A percentile compares a stretch with the other conserved stretches of the same genome.
These are phyloP conservation scores for Thalassiosira hispida DNA, from an alignment of 352 stramenopile species.

Conservation along the genomic window DNA sequence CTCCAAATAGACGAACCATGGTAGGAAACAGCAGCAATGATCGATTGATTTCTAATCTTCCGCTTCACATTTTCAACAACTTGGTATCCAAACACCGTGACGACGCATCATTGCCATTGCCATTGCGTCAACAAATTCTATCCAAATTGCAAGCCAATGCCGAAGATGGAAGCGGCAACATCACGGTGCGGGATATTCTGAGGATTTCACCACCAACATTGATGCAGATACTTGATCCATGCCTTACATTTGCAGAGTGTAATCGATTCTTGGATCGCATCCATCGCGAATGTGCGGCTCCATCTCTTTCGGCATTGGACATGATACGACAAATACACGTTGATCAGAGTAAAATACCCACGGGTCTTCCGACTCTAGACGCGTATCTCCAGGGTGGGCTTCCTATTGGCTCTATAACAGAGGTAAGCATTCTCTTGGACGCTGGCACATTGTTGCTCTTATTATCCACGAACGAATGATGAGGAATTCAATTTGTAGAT, in stretches of 20 bases:
- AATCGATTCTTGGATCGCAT: slow-evolving; percentile 48
- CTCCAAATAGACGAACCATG: background rate
- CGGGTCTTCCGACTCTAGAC: slow-evolving; percentile 67
- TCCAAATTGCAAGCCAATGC: slow-evolving; percentile 46
- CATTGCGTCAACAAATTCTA: slow-evolving; percentile 43
- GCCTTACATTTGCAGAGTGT: slow-evolving; percentile 71
- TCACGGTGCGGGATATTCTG: slow-evolving; percentile 69
- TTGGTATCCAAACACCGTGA: slow-evolving; percentile 22
- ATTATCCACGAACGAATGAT: too few species aligned
- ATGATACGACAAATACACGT: slow-evolving; percentile 21
- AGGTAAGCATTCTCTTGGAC: slow-evolving; percentile 55
- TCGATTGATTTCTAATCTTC: slow-evolving; percentile 40
- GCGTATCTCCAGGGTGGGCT: slow-evolving; percentile 57
- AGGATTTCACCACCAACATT: slow-evolving; percentile 47
- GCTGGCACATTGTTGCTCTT: too few species aligned
- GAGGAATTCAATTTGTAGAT: too few species aligned
- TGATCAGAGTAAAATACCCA: slow-evolving; percentile 51
- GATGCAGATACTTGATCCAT: slow-evolving; percentile 67
- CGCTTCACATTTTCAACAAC: slow-evolving; percentile 38
- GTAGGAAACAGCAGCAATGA: slow-evolving; percentile 24
- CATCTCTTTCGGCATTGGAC: slow-evolving; percentile 36
- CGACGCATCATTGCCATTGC: slow-evolving; percentile 11
- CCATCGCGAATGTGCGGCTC: slow-evolving; percentile 38
- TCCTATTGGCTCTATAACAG: slow-evolving; percentile 64
- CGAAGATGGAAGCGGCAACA: slow-evolving; percentile 29